Conservation (phyloP, 352 stramenopile species). For the Globisporangium heterothallicum region DNA sequence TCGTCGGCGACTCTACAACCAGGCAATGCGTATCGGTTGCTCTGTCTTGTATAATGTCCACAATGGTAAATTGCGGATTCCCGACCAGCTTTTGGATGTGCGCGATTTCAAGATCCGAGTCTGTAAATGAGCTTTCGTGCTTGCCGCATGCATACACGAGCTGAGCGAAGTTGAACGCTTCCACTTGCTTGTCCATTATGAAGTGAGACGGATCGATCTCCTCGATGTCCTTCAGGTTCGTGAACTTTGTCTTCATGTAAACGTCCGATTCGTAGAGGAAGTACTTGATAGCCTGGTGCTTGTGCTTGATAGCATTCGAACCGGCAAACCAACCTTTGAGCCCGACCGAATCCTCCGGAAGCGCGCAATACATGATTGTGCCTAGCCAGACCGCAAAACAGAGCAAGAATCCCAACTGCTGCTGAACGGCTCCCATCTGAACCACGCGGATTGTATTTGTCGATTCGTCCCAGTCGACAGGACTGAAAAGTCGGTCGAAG, state of each 20-base stretch:
- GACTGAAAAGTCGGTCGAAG: conserved; percentile 20
- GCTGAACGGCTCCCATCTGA: conserved; percentile 18
- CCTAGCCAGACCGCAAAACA: conserved; percentile 26
- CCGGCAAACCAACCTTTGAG: conserved; percentile 18
- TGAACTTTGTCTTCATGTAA: conserved; percentile 24
- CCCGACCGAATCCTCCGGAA: conserved; percentile 20
- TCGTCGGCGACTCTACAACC: conserved; percentile 20
- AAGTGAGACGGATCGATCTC: conserved; percentile 29
- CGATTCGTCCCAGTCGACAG: conserved; percentile 2
- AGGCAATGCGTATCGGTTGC: conserved; percentile 40
- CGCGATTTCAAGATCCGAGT: conserved; percentile 7
- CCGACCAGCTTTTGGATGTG: conserved; percentile 24
- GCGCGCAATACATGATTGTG: conserved; percentile 24
- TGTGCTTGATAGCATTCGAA: conserved; percentile 2
- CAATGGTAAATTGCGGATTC: conserved; percentile 19
- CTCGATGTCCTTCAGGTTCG: conserved; percentile 19
- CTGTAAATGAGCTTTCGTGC: conserved; percentile 21
- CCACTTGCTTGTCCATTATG: conserved; percentile 31
- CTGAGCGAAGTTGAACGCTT: conserved; percentile 42
- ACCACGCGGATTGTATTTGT: conserved; percentile 11
- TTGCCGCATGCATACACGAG: conserved; percentile 35
- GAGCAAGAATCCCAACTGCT: conserved; percentile 27
- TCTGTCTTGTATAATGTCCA: conserved; percentile 27
- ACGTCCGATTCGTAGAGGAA: conserved; percentile 36
- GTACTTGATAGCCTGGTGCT: conserved; percentile 25